Base-by-base conservation (phyloP, 1,284 basidiomycete genomes). In the Phlebopus sp. region DNA sequence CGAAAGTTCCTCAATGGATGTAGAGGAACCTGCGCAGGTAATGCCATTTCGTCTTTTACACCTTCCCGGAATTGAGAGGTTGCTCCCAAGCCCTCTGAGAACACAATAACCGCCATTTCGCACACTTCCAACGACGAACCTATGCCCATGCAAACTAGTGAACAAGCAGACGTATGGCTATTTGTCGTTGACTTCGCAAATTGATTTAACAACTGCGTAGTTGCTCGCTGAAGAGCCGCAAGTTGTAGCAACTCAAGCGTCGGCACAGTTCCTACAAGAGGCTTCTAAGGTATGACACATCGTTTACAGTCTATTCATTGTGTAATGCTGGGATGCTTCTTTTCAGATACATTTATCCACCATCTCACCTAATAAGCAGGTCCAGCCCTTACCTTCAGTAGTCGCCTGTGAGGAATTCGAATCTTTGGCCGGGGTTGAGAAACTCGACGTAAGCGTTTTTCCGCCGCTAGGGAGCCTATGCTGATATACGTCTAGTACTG, bases 401-500 rank as follows among this genome's bases (percentile, higher is more conserved):
- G 54, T 51, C 15, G 74, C 76, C 3, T 75, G 73, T 48, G 63
- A 66, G 15, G 73, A 71, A 4, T 86, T 78, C 55, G 77, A 82
- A 54, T 65, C 66, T 18, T 67, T 87, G n/a, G 68, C 74, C 2
- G 63, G 64, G 1, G 55, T 78, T 14, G 81, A 83, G 51, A 83
- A 80, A 59, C 63, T 82, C 23, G 76, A 79, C 54, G 85, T 80
- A 57, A 60, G 75, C 63, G 37, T 11, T 17, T 35, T 37, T 14
- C 34, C 29, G 7, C 17, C 23, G 10, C 4, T 37, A 4, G n/a
- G 3, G 15, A 13, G 29, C 13, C 5, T 8, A 42, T 27, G 11
- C 36, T 47, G 41, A 60, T 19, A n/a, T 37, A 10, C 3, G 25
- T 11, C 8, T 25, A 90, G 85, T 90, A 88, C 55, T 86, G 83